Percentiles rank a stretch among this genome's conserved stretches.
These are phyloP conservation scores for Tetraselmis striata DNA, from an alignment of 139 green algal genomes.

Conservation along the genomic window DNA sequence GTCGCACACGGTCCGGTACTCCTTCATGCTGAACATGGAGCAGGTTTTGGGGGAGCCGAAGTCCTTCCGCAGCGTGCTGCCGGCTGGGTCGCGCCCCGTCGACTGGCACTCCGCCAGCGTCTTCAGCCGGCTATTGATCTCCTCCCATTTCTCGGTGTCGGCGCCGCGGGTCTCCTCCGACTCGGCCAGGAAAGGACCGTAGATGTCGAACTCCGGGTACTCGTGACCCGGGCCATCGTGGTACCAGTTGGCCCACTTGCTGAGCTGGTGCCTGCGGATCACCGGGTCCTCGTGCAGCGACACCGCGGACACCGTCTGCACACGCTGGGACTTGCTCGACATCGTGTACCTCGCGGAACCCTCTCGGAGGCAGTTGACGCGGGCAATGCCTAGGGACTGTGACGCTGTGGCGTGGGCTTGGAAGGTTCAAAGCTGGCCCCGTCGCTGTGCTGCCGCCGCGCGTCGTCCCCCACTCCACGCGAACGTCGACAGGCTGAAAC, in stretches of 20 bases:
- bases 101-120: neutral
- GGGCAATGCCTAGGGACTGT: no score
- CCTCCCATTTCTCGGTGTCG: neutral
- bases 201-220: neutral
- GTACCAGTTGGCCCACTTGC: neutral
- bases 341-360: no score
- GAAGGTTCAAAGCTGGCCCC: no score
- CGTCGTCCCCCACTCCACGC: no score
- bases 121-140: neutral
- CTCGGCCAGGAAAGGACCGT: neutral
- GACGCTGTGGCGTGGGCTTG: no score
- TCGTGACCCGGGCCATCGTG: neutral
- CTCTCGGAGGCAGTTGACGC: no score
- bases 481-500: no score
- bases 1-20: neutral
- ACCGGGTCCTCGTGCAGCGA: neutral
- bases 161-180: neutral
- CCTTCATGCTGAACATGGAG: neutral
- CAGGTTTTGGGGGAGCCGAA: neutral
- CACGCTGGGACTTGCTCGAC: no score
- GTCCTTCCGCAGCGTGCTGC: neutral
- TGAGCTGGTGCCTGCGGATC: neutral
- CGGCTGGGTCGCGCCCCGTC: neutral
- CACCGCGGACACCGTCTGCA: neutral
- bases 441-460: no score